Evolutionary conservation across 768 basidiomycete species (phyloP).

Genomic region (Boletus pseudo-olivaceus): DNA sequence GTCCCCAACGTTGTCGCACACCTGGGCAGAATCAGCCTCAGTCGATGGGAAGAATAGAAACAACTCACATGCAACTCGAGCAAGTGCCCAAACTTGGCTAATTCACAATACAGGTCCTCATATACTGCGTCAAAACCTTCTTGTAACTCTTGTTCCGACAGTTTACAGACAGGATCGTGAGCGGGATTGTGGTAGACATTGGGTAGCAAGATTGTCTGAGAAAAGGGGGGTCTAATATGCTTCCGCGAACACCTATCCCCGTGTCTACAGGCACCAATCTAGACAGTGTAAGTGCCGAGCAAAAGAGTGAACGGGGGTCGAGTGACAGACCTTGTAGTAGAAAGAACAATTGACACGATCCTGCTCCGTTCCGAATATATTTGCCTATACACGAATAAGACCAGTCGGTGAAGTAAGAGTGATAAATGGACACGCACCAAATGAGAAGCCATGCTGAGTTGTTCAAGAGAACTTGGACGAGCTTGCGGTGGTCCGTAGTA

Average conservation of each 20-base stretch:
- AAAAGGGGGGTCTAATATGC: constrained; percentile 96
- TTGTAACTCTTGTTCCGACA: constrained; percentile 83
- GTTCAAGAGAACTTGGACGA: background rate
- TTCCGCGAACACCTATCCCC: constrained; percentile 98
- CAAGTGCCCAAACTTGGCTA: constrained; percentile 93
- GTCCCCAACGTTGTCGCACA: constrained; percentile 99
- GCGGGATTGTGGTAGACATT: constrained; percentile 99
- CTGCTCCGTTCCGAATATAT: constrained; percentile 94
- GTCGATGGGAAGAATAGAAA: background rate
- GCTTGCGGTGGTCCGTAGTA: background rate
- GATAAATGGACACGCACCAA: constrained; percentile 44
- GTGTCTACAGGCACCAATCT: constrained; percentile 99
- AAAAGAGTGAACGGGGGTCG: background rate
- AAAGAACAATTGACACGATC: constrained; percentile 98
- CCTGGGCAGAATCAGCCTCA: constrained; percentile 37
- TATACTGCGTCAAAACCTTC: constrained; percentile 93
- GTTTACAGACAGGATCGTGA: constrained; percentile 86
- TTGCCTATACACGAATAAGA: constrained; percentile 52
- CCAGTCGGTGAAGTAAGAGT: background rate
- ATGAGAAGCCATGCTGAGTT: constrained; percentile 60
- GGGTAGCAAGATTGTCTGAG: constrained; percentile 92
- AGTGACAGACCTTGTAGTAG: constrained; percentile 80
- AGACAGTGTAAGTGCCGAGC: constrained; percentile 5
- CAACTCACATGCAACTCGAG: constrained; percentile 85
- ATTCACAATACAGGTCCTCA: constrained; percentile 92